Evolutionary conservation across 805 yeast species (phyloP), one percentile per base, ranked within the genome.

Genomic region (Metschnikowia amazonensis): DNA sequence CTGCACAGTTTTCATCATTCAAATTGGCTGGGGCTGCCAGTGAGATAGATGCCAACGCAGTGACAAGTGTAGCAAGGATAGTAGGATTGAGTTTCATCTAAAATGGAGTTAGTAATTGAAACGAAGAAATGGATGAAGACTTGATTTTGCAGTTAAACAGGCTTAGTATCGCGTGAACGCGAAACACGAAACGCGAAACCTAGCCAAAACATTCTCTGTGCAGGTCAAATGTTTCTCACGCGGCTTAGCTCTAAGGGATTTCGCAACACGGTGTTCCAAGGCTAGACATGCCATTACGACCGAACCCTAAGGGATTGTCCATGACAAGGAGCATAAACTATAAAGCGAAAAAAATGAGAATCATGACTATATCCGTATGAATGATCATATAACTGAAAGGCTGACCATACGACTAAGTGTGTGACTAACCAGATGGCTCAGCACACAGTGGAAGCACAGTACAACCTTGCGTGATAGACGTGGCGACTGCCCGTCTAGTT

Each of bases 11-110:
- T 3, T 39, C 48, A 27, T 41, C 53, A 27, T 43, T 47, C 38
- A 47, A 31, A 36, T 45, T 45, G 11, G 59, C 50, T n/a, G 58
- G 53, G 11, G 56, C 55, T 24, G 57, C 50, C 23, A 45, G 37
- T 5, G 50, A 43, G 16, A 50, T 36, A 5, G 54, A 40, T 23
- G 52, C 49, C 33, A 43, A 24, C 40, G 50, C 44, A 43, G 53
- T 29, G 13, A 48, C 42, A 35, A 46, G 43, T 14, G 52, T 41
- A 28, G 50, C 43, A 28, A 50, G 29, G n/a, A 50, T 35, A 13
- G 53, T 32, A n/a, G 44, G 16, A 31, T 44, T 40, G 28, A 52
- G 44, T 42, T 37, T 50, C 56, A 52, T 52, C 36, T 45, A 45
- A 37, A 18, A 7, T 3, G 8, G 14, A 5, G 52, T 48, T 47